phyloP scores from a whole-genome alignment of 495 filamentous ascomycete species.

The Cercophora samala region DNA sequence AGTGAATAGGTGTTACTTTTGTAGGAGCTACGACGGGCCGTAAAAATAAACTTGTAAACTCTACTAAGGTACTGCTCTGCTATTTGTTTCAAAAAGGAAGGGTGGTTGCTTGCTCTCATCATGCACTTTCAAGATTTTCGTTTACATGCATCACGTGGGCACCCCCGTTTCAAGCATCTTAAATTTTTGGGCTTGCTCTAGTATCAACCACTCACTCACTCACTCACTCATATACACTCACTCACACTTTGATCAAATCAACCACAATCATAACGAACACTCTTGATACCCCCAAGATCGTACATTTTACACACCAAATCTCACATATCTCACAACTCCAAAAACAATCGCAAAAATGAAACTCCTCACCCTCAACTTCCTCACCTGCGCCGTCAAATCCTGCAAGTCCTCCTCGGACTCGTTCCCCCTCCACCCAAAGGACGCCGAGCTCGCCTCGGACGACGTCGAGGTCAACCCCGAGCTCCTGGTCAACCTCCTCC shows the following conservation, averaged over 20 bases:
- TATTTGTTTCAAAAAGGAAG: not conserved
- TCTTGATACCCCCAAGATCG: slow-evolving; percentile 5
- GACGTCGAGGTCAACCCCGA: slow-evolving; percentile 74
- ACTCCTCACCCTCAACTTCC: slow-evolving; percentile 91
- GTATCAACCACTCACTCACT: not conserved
- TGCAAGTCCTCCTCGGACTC: slow-evolving; percentile 76
- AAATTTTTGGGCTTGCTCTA: slow-evolving; percentile 17
- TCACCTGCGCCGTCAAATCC: slow-evolving; percentile 90
- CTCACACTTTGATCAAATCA: slow-evolving; percentile 1
- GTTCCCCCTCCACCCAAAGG: slow-evolving; percentile 86
- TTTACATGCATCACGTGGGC: slow-evolving; percentile 21
- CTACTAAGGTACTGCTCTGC: not conserved
- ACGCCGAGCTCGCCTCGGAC: slow-evolving; percentile 81
- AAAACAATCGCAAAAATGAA: slow-evolving; percentile 63
- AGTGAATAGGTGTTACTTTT: not conserved
- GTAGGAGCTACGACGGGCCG: not conserved
- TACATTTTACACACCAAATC: not conserved
- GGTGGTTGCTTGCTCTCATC: not conserved
- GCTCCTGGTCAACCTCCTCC: slow-evolving; percentile 77
- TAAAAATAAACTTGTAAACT: not conserved
- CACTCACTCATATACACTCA: not conserved
- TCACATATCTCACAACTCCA: not conserved
- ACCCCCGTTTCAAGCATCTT: slow-evolving; percentile 21
- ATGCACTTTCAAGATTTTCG: not conserved
- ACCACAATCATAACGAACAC: not conserved